Conservation (phyloP, 2,329 filamentous ascomycete species). For the Trichoderma atrobrunneum region DNA sequence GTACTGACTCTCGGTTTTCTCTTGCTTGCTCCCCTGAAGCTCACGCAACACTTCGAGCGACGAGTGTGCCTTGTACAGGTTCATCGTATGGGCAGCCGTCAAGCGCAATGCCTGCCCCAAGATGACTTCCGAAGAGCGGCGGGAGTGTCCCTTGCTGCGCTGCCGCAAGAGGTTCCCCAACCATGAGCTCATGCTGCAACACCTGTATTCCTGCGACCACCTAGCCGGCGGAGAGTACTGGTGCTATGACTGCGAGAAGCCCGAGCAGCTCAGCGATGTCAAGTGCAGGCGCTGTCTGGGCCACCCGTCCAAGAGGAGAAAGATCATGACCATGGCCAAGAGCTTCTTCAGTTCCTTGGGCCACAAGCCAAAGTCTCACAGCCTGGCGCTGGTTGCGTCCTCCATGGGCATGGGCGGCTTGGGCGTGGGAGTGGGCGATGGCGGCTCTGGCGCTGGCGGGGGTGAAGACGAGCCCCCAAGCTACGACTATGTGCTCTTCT, state of each 20-base stretch:
- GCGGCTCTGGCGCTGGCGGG: background rate
- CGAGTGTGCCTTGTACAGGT: constrained; percentile 52
- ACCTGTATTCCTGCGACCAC: constrained; percentile 48
- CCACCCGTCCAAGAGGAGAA: constrained; percentile 51
- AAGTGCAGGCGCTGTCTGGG: constrained; percentile 49
- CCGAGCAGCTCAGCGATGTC: constrained; percentile 52
- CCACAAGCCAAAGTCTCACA: constrained; percentile 42
- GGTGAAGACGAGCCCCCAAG: constrained; percentile 42
- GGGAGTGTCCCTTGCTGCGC: constrained; percentile 51
- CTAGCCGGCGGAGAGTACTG: constrained; percentile 52
- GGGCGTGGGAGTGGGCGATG: background rate
- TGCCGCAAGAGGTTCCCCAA: constrained; percentile 49
- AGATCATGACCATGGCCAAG: constrained; percentile 52
- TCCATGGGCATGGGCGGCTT: constrained; percentile 6
- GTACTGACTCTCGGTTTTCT: background rate
- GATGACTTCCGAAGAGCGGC: constrained; percentile 47
- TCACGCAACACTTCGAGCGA: constrained; percentile 44
- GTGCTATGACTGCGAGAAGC: constrained; percentile 53
- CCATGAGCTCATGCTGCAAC: constrained; percentile 55
- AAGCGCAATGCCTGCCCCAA: constrained; percentile 50
- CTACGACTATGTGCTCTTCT: constrained; percentile 42
- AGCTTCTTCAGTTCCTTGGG: constrained; percentile 54
- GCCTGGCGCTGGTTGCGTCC: constrained; percentile 1
- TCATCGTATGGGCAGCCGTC: constrained; percentile 56
- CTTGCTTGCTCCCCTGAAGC: constrained; percentile 23